Evolutionary conservation across 164 flowering plant species (phyloP).

Genomic region (Warburgia ugandensis): DNA sequence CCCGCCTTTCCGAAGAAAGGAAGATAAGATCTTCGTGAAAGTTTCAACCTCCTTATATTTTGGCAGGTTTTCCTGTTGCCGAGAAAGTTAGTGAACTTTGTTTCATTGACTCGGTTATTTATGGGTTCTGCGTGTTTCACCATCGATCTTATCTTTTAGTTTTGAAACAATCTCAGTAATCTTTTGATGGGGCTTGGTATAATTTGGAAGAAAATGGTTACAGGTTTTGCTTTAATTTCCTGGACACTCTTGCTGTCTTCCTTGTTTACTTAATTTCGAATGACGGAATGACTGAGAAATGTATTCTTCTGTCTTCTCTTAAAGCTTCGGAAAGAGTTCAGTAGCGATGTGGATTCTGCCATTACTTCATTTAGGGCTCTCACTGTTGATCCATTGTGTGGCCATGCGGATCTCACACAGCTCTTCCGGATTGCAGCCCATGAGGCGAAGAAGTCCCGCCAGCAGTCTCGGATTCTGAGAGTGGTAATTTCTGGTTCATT

Average conservation of each 20-base stretch:
- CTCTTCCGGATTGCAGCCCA: slow-evolving; percentile 73
- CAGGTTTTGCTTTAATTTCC: background rate
- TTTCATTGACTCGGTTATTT: too few relatives aligned
- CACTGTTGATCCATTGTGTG: slow-evolving; percentile 46
- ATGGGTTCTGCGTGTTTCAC: too few relatives aligned
- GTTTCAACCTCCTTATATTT: too few relatives aligned
- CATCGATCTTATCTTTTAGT: too few relatives aligned
- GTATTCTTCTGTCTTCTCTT: background rate
- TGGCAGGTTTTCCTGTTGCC: too few relatives aligned
- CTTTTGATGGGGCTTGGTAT: too few relatives aligned
- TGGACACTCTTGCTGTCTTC: background rate
- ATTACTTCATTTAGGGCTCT: slow-evolving; percentile 43
- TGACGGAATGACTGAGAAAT: too few relatives aligned
- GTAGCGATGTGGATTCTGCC: slow-evolving; percentile 62
- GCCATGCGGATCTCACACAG: slow-evolving; percentile 74
- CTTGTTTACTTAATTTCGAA: background rate
- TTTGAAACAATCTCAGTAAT: too few relatives aligned
- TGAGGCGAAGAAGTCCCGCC: slow-evolving; percentile 82
- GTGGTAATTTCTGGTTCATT: slow-evolving; percentile 41
- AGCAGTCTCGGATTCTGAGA: slow-evolving; percentile 72
- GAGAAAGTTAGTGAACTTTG: too few relatives aligned
- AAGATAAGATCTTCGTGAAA: too few relatives aligned
- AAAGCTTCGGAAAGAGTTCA: slow-evolving; percentile 79
- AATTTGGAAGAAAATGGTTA: too few relatives aligned
- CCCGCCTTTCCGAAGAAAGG: too few relatives aligned